These are phyloP conservation scores for Globisporangium cylindrosporum DNA, from an alignment of 352 stramenopile species.

Conservation along the genomic window DNA sequence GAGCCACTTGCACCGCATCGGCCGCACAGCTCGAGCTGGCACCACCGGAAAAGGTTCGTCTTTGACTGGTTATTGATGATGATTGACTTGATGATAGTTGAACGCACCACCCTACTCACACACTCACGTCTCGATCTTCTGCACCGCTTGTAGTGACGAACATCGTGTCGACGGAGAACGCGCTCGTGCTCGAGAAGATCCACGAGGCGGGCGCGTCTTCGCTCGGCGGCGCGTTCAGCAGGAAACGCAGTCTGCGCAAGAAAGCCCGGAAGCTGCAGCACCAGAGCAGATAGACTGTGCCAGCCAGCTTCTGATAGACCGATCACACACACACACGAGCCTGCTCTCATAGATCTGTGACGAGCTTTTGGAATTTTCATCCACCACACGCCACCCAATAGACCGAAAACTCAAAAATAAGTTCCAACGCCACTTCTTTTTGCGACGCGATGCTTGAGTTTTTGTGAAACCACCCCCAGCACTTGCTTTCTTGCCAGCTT, in stretches of 20 bases:
- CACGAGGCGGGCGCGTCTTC: constrained; percentile 41
- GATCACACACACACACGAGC: not conserved
- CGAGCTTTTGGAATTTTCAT: not conserved
- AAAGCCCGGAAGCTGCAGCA: constrained; percentile 62
- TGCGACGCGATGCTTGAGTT: not conserved
- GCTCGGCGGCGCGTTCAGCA: constrained; percentile 70
- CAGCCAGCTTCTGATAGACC: not conserved
- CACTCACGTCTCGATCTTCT: not conserved
- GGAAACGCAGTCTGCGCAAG: constrained; percentile 78
- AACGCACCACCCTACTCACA: not conserved
- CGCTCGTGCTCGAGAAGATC: constrained; percentile 65
- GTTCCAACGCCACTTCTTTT: not conserved
- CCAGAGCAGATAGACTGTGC: constrained; percentile 10
- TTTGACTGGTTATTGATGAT: not conserved
- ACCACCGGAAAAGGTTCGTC: constrained; percentile 42
- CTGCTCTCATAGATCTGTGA: not conserved
- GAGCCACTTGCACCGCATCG: constrained; percentile 78
- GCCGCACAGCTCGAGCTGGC: constrained; percentile 62
- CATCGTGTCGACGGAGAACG: constrained; percentile 62
- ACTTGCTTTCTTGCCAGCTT: not conserved
- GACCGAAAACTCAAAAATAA: not conserved
- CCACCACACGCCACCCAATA: not conserved
- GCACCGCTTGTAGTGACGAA: constrained; percentile 44
- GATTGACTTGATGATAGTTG: not conserved
- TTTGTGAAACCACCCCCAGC: constrained; percentile 1